Base-by-base conservation (phyloP, 2,329 filamentous ascomycete species). In the Claviceps citrina region DNA sequence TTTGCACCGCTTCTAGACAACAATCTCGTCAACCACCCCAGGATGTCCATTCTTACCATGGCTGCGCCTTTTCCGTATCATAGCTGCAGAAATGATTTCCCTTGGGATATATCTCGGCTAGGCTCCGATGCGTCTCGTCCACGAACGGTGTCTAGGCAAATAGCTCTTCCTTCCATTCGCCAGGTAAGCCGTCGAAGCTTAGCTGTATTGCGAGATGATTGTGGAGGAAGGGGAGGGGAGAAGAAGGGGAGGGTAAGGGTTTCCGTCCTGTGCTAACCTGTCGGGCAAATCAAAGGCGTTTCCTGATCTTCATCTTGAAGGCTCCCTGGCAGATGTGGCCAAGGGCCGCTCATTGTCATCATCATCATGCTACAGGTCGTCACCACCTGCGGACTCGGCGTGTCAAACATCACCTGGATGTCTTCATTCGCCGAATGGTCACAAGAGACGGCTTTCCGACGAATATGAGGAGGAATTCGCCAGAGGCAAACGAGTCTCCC, bases 21-120 rank as follows among this genome's bases (percentile, higher is more conserved):
- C 32, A 43, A 19, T 40, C 47, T 39, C 16, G 46, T 44, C 33
- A 47, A 50, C 43, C 48, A 46, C 44, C 52, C 52, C 54, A 68
- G 63, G 31, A 71, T 71, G 67, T 67, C 67, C 52, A 64, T 64
- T 52, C 58, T 71, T 49, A 60, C 65, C 45, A 70, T 68, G 56
- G 53, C 65, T 44, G 55, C 61, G 38, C 58, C 64, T 12, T 54
- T 62, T 39, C 54, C 61, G 28, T 60, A 64, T 44, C 51, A 60
- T 38, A 54, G 55, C 26, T 68, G 66, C 49, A 56, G 55, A 45
- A 55, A 55, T 38, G 59, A 64, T 25, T 57, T 57, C 26, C 48
- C 54, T 15, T 68, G 63, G 64, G 59, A 63, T 39, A 51, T 58
- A 25, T 43, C 51, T 44, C 54, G 59, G 39, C 49, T 54, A 4